A percentile compares a stretch with the other conserved stretches of the same genome.
These are phyloP conservation scores for Alnus rubra DNA, from an alignment of 306 rosid genomes.

Conservation along the genomic window DNA sequence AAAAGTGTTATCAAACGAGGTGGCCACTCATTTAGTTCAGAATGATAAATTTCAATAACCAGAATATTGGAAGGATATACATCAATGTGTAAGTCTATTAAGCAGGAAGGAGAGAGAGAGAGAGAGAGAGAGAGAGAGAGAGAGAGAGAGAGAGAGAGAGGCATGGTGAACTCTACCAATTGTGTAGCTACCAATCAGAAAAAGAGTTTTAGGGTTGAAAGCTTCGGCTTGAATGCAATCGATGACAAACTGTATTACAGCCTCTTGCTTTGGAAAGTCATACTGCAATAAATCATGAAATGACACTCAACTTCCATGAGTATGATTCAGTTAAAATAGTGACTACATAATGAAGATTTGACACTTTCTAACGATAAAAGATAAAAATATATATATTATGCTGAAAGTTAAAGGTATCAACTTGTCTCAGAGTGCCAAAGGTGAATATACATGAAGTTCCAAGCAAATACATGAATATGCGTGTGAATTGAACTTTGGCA, in stretches of 20 bases:
- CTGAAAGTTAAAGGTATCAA: constrained; percentile 2
- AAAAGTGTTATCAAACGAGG: too few relatives aligned
- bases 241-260: constrained; percentile 86
- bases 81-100: not conserved
- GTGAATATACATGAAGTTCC: not conserved
- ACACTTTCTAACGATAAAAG: too few relatives aligned
- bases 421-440: constrained; percentile 7
- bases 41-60: not conserved
- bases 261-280: constrained; percentile 95
- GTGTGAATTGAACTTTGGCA: not conserved
- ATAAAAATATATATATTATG: not conserved
- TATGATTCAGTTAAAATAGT: not conserved
- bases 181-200: constrained; percentile 93
- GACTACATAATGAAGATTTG: not conserved
- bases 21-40: too few relatives aligned
- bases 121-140: not conserved
- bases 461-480: not conserved
- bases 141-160: constrained; percentile 4
- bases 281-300: constrained; percentile 60
- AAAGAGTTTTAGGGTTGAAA: constrained; percentile 87
- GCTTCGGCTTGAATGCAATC: constrained; percentile 94
- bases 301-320: constrained; percentile 12
- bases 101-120: not conserved
- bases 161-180: constrained; percentile 60
- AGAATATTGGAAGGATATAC: not conserved